These are phyloP conservation scores for Juglanconis oblonga DNA, from an alignment of 2,329 filamentous ascomycete species.

Conservation along the genomic window DNA sequence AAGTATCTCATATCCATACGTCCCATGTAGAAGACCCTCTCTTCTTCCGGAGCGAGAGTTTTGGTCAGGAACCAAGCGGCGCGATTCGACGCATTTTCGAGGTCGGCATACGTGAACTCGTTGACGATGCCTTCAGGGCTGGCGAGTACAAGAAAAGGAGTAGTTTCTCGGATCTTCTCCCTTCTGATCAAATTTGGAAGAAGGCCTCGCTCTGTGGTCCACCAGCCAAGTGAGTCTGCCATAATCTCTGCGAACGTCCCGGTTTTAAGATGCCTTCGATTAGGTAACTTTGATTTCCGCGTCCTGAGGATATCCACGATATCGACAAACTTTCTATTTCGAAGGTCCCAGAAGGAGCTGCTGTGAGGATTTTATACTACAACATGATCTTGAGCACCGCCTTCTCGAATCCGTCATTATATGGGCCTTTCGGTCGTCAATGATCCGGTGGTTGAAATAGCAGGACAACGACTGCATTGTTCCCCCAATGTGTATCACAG, in stretches of 20 bases:
- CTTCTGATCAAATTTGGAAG: constrained; percentile 11
- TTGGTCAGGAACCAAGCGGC: constrained; percentile 22
- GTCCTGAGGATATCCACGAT: not conserved
- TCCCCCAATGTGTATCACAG: not conserved
- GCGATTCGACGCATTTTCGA: constrained; percentile 22
- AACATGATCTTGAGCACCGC: too few relatives aligned
- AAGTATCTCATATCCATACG: constrained; percentile 16
- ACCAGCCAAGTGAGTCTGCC: not conserved
- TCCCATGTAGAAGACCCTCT: constrained; percentile 17
- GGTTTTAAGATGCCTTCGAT: not conserved
- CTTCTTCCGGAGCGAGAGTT: constrained; percentile 9
- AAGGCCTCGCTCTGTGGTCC: constrained; percentile 11
- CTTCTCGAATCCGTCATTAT: not conserved
- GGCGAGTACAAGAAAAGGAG: constrained; percentile 3
- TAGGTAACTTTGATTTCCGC: not conserved
- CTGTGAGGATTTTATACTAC: too few relatives aligned
- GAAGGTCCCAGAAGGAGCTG: too few relatives aligned
- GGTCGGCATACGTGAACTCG: constrained; percentile 19
- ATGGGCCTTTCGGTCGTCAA: not conserved
- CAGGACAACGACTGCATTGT: not conserved
- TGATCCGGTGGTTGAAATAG: not conserved
- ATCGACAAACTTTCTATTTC: too few relatives aligned
- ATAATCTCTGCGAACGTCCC: not conserved
- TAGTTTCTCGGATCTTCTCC: not conserved
- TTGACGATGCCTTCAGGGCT: constrained; percentile 11